Evolutionary conservation across 2,329 filamentous ascomycete genomes (phyloP), one percentile per base, ranked within the genome.

Genomic region (Sarocladium oryzae): DNA sequence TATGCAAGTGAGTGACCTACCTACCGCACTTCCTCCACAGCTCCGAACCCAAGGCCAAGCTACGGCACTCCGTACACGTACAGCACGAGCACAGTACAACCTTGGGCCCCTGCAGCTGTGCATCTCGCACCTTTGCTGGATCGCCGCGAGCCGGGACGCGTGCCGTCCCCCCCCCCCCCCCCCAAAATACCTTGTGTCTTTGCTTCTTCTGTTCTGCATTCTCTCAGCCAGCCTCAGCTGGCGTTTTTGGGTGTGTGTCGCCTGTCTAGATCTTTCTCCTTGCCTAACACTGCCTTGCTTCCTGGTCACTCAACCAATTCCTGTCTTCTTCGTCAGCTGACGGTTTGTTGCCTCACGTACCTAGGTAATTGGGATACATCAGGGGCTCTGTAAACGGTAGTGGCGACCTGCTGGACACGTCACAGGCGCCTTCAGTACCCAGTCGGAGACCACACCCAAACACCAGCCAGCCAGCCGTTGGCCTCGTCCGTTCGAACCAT

Each of bases 91-190:
- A n/a, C 13, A 30, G 28, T 30, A 30, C 28, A 13, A 30, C 28
- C 7, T 30, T 13, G 28, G 28, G 10, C 43, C 43, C 43, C 43
- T 48, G 43, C 43, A 48, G 24, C 5, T 15, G 9, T 48, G 43
- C 43, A 48, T 48, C 43, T 48, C 33, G 26, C 43, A 48, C 24
- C 43, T 48, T n/a, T 48, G 43, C 28, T 48, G 43, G 43, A 33
- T 48, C 43, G 43, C 28, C 43, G 28, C 43, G 43, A 48, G 43
- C 43, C 43, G 43, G 26, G 26, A 48, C 43, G 43, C 43, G 43
- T 33, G 26, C 43, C 26, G 26, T 32, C 26, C 43, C 43, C 43
- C n/a, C n/a, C n/a, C n/a, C n/a, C n/a, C n/a, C n/a, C n/a, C n/a
- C n/a, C n/a, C n/a, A n/a, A n/a, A n/a, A n/a, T n/a, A n/a, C n/a